Conservation (phyloP, 805 yeast species). For the Pichia nanzhaoensis region DNA sequence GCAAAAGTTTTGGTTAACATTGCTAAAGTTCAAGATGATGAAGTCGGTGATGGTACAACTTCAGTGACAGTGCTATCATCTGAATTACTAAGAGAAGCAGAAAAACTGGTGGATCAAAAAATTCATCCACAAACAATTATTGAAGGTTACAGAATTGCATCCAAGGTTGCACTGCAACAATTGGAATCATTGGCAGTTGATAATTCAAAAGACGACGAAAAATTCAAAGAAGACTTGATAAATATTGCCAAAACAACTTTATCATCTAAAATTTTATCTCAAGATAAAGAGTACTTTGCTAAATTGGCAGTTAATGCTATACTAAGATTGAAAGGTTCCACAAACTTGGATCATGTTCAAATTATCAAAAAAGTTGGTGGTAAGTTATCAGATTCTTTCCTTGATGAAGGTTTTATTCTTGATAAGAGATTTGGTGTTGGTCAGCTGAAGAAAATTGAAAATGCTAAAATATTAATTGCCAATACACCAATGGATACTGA, state of each 20-base stretch:
- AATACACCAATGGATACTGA: constrained; percentile 97
- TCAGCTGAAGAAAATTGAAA: constrained; percentile 79
- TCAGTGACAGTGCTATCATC: constrained; percentile 89
- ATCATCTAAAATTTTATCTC: constrained; percentile 89
- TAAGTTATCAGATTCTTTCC: constrained; percentile 78
- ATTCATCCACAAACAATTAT: constrained; percentile 98
- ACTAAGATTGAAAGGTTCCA: constrained; percentile 76
- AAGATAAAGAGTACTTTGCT: constrained; percentile 86
- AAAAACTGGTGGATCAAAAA: constrained; percentile 80
- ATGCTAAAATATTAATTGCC: constrained; percentile 85
- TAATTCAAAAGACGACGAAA: constrained; percentile 48
- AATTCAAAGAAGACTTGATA: constrained; percentile 68
- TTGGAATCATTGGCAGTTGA: constrained; percentile 73
- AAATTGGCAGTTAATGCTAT: constrained; percentile 92
- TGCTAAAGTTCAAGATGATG: constrained; percentile 95
- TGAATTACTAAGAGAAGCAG: constrained; percentile 91
- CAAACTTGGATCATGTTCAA: constrained; percentile 88
- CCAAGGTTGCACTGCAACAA: constrained; percentile 77
- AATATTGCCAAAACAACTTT: constrained; percentile 90
- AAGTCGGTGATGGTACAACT: constrained; percentile 98
- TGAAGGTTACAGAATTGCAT: constrained; percentile 89
- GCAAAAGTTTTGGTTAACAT: constrained; percentile 94
- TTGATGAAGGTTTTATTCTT: constrained; percentile 93
- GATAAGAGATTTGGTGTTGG: constrained; percentile 90
- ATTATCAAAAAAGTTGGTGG: constrained; percentile 93